These are phyloP conservation scores for Calonectria crousiana DNA, from an alignment of 2,329 filamentous ascomycete species.

Conservation along the genomic window DNA sequence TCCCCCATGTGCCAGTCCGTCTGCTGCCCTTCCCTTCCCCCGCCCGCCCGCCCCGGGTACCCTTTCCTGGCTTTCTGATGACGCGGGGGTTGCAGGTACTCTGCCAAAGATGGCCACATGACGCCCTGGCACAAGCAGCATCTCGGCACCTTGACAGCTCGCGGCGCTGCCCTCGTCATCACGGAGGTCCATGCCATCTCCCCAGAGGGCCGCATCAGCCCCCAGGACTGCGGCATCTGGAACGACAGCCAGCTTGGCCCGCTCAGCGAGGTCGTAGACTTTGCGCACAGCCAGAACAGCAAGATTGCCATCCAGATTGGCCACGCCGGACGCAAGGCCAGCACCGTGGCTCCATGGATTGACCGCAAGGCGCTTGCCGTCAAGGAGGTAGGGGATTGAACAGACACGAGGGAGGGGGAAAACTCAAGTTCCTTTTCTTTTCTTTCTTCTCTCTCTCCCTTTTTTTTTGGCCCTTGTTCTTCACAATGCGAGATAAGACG, in stretches of 20 bases:
- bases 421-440: neutral
- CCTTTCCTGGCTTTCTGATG: neutral
- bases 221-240: conserved; percentile 77
- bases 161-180: conserved; percentile 69
- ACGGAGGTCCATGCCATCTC: conserved; percentile 77
- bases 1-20: conserved; percentile 62
- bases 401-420: neutral
- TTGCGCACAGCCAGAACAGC: conserved; percentile 70
- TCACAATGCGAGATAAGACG: neutral
- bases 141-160: conserved; percentile 51
- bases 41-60: neutral
- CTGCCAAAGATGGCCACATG: conserved; percentile 54
- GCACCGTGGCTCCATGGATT: conserved; percentile 46
- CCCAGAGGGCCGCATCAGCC: conserved; percentile 78
- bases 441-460: too few species aligned
- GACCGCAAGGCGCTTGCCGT: conserved; percentile 40
- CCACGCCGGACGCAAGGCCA: conserved; percentile 74
- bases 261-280: conserved; percentile 71
- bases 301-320: conserved; percentile 77
- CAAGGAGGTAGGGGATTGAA: conserved; percentile 31
- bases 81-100: conserved; percentile 37
- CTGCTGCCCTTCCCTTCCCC: neutral
- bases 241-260: conserved; percentile 76
- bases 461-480: too few species aligned
- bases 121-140: conserved; percentile 59